Evolutionary conservation across 2,329 filamentous ascomycete genomes (phyloP).

Genomic region (Exophiala mesophila): DNA sequence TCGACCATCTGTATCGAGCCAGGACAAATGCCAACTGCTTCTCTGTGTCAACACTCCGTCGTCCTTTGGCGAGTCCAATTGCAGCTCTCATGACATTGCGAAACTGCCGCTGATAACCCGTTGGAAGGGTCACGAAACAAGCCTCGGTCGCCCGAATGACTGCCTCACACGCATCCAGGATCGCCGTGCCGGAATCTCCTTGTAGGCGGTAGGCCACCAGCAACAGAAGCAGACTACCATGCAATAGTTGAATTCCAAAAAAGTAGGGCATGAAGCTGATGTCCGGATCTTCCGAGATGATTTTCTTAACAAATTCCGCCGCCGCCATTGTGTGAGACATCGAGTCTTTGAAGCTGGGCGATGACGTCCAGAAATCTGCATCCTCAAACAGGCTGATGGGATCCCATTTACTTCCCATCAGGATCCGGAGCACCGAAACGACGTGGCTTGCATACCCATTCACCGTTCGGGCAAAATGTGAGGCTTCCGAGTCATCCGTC

Average conservation of each 20-base stretch:
- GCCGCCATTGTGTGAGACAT: constrained; percentile 46
- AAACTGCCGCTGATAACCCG: constrained; percentile 52
- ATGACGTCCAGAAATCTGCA: constrained; percentile 47
- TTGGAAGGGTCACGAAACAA: constrained; percentile 47
- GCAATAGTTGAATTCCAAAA: constrained; percentile 50
- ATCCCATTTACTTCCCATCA: constrained; percentile 49
- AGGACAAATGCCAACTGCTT: constrained; percentile 46
- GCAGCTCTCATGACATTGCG: constrained; percentile 50
- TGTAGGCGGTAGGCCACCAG: constrained; percentile 49
- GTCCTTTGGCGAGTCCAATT: constrained; percentile 45
- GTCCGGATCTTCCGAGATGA: constrained; percentile 47
- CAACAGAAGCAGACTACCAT: constrained; percentile 48
- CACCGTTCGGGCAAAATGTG: constrained; percentile 37
- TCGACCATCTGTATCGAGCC: constrained; percentile 52
- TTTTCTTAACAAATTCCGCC: constrained; percentile 43
- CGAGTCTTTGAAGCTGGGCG: constrained; percentile 42
- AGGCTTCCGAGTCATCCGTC: constrained; percentile 25
- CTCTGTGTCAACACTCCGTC: constrained; percentile 41
- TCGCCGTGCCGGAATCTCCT: constrained; percentile 24
- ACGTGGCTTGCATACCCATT: constrained; percentile 47
- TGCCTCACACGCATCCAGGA: constrained; percentile 47
- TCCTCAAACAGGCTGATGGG: constrained; percentile 48
- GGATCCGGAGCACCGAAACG: constrained; percentile 45
- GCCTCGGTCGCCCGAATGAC: constrained; percentile 50
- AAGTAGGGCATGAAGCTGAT: constrained; percentile 51